A percentile compares a stretch with the other conserved stretches of the same genome.
These are phyloP conservation scores for Cyberlindnera meyerae DNA, from an alignment of 805 yeast species.

Conservation along the genomic window DNA sequence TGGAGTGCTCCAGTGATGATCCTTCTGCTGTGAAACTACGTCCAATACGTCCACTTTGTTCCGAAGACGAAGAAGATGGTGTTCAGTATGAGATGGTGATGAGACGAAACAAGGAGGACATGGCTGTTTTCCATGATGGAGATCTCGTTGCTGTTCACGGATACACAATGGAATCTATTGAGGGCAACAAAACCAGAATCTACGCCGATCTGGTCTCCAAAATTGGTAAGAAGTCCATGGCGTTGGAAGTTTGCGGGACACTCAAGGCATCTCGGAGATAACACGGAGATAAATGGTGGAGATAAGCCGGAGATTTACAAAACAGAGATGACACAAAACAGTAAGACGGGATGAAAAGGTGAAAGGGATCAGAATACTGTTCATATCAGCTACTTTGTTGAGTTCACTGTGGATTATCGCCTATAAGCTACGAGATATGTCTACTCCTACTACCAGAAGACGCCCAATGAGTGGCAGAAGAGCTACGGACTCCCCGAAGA, in stretches of 20 bases:
- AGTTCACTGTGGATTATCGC: too few relatives aligned
- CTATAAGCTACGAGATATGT: too few relatives aligned
- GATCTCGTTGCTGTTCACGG: slow-evolving; percentile 4
- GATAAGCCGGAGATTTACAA: too few relatives aligned
- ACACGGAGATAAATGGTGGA: neutral
- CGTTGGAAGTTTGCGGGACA: neutral
- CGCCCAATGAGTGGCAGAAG: neutral
- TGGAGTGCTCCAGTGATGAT: too few relatives aligned
- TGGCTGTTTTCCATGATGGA: slow-evolving; percentile 2
- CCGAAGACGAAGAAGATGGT: neutral
- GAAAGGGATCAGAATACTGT: too few relatives aligned
- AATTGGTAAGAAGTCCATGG: slow-evolving; percentile 1
- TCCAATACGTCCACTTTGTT: too few relatives aligned
- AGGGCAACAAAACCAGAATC: neutral
- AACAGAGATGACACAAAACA: too few relatives aligned
- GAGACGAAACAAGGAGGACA: slow-evolving; percentile 1
- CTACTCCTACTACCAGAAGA: too few relatives aligned
- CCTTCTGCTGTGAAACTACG: too few relatives aligned
- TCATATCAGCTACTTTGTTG: too few relatives aligned
- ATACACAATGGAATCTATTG: slow-evolving; percentile 1
- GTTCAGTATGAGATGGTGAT: neutral
- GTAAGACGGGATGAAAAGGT: too few relatives aligned
- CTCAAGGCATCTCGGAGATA: too few relatives aligned
- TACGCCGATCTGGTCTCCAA: slow-evolving; percentile 3
- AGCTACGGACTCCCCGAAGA: neutral